These are phyloP conservation scores for Xylaria digitata DNA, from an alignment of 2,329 filamentous ascomycete species.

Conservation along the genomic window DNA sequence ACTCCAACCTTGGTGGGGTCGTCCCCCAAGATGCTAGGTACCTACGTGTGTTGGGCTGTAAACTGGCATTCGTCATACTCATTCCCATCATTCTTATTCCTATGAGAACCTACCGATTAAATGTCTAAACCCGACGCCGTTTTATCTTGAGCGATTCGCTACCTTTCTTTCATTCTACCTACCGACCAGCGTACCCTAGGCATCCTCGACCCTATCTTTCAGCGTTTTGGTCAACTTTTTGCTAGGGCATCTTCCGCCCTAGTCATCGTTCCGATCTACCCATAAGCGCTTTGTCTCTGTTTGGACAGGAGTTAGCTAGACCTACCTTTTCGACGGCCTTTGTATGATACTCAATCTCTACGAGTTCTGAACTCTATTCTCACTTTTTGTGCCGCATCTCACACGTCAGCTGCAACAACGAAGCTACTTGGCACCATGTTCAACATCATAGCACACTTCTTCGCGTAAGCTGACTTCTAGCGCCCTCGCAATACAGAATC, in stretches of 20 bases:
- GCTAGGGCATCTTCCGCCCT: conserved; percentile 17
- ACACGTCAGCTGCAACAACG: neutral
- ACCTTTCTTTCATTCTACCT: neutral
- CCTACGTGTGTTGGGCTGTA: conserved; percentile 4
- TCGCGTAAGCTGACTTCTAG: conserved; percentile 33
- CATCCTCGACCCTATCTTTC: neutral
- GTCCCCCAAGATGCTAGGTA: neutral
- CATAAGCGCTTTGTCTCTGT: conserved; percentile 19
- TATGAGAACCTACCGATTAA: conserved; percentile 16
- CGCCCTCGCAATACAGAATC: neutral
- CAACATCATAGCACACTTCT: conserved; percentile 41
- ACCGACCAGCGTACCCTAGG: neutral
- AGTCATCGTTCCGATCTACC: conserved; percentile 10
- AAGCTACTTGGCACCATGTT: conserved; percentile 34
- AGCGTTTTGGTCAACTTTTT: neutral
- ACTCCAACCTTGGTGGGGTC: conserved; percentile 17
- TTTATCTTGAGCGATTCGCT: neutral
- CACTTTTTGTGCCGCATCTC: neutral
- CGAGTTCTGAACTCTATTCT: neutral
- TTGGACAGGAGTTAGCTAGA: conserved; percentile 17
- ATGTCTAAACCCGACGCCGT: conserved; percentile 1
- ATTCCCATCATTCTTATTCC: conserved; percentile 16
- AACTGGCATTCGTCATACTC: conserved; percentile 30
- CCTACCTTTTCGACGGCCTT: neutral
- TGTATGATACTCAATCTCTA: neutral